Base-by-base conservation (phyloP, 2,329 filamentous ascomycete species). In the Dichotomopilus funicola region DNA sequence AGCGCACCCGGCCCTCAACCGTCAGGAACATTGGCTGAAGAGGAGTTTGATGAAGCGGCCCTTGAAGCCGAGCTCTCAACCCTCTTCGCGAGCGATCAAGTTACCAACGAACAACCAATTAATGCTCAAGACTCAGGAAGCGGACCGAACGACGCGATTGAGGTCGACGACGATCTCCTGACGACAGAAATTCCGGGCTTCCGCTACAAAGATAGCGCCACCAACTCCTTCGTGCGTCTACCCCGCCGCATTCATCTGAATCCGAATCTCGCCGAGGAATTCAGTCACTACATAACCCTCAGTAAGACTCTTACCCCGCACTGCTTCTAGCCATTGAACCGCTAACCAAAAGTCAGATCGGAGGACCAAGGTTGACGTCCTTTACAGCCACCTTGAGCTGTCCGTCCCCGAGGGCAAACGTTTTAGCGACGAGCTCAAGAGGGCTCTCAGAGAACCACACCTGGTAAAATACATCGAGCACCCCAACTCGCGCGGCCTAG, bases 381-480 rank as follows among this genome's bases (percentile, higher is more conserved):
- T 63, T 6, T 62, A 58, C 37, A 11, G 13, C 11, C 33, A 54
- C 10, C 60, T 63, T 19, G 59, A 58, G 38, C 42, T 63, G 50
- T 43, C 44, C n/a, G 10, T 37, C 2, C 36, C 31, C 19, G 51
- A 61, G 41, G 60, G 60, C 37, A 63, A 59, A 42, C 52, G 55
- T 7, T 46, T 61, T 1, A 41, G 35, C 13, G 47, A 34, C 8
- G 49, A 52, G 5, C 49, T 62, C 36, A 61, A 48, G 31, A 33
- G 51, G 5, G 48, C 52, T 13, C 46, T 63, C 6, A 53, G 53
- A 36, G 40, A 47, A 31, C 31, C 56, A 10, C 50, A 46, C 9
- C 50, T 63, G 34, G 27, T 33, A 9, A 40, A 43, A 9, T 35
- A 57, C 34, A 43, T 57, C 41, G 50, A 55, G 8, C 41, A 51